A percentile compares a stretch with the other conserved stretches of the same genome.
phyloP scores from a whole-genome alignment of 2,329 filamentous ascomycete genomes.

The Aureobasidium sp. region DNA sequence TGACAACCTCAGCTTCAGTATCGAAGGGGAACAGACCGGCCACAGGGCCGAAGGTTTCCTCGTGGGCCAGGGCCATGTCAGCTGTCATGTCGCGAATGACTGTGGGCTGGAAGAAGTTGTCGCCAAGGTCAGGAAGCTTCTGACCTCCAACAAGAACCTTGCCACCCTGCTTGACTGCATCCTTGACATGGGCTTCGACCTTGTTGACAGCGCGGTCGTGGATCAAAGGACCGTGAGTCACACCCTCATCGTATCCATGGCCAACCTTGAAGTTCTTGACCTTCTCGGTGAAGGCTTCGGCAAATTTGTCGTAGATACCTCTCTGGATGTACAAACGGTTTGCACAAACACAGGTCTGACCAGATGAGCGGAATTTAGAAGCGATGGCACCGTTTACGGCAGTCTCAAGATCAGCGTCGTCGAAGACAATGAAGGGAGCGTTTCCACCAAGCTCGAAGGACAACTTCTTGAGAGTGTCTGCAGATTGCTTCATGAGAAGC shows the following conservation, averaged over 20 bases:
- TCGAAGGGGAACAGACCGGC: slow-evolving; percentile 84
- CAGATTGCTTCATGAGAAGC: slow-evolving; percentile 84
- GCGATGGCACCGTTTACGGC: slow-evolving; percentile 77
- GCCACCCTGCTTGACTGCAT: slow-evolving; percentile 70
- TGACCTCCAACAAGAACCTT: slow-evolving; percentile 70
- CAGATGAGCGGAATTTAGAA: slow-evolving; percentile 88
- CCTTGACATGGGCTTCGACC: slow-evolving; percentile 70
- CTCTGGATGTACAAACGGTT: slow-evolving; percentile 77
- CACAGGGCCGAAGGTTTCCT: slow-evolving; percentile 95
- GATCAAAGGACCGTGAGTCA: slow-evolving; percentile 77
- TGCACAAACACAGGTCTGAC: slow-evolving; percentile 81
- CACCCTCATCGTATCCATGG: slow-evolving; percentile 60
- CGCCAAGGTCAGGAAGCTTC: slow-evolving; percentile 63
- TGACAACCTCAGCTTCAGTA: slow-evolving; percentile 80
- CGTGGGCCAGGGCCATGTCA: slow-evolving; percentile 74
- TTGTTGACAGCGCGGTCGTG: slow-evolving; percentile 76
- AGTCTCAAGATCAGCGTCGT: slow-evolving; percentile 77
- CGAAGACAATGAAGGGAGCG: slow-evolving; percentile 93
- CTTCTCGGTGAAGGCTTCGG: slow-evolving; percentile 60
- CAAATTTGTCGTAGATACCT: slow-evolving; percentile 71
- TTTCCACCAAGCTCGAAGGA: slow-evolving; percentile 93
- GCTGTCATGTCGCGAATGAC: slow-evolving; percentile 79
- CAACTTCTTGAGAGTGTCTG: slow-evolving; percentile 74
- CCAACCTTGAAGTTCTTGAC: slow-evolving; percentile 71
- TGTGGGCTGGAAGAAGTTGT: slow-evolving; percentile 85